These are phyloP conservation scores for Peterozyma xylosa DNA, from an alignment of 805 yeast genomes.

Conservation along the genomic window DNA sequence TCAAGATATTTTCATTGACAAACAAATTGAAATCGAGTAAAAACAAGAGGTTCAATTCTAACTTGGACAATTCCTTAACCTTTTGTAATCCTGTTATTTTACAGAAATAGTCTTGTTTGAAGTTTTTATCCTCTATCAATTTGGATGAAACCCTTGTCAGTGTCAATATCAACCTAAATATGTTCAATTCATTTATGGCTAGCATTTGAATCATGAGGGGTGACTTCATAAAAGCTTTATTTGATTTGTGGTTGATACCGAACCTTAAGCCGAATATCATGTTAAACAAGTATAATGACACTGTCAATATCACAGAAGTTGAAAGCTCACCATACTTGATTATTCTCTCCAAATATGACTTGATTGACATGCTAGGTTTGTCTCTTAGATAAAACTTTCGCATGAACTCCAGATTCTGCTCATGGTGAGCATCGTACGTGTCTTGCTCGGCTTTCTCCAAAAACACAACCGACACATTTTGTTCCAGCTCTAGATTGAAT, in stretches of 20 bases:
- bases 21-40: slow-evolving; percentile 32
- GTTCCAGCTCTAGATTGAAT: not conserved
- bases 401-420: slow-evolving; percentile 12
- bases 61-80: slow-evolving; percentile 26
- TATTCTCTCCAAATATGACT: slow-evolving; percentile 22
- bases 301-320: slow-evolving; percentile 22
- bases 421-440: not conserved
- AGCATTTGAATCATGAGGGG: slow-evolving; percentile 13
- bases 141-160: slow-evolving; percentile 31
- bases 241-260: slow-evolving; percentile 3
- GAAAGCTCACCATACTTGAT: slow-evolving; percentile 21
- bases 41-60: slow-evolving; percentile 33
- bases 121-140: slow-evolving; percentile 36
- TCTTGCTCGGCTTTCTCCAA: not conserved
- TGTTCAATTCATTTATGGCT: slow-evolving; percentile 27
- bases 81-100: slow-evolving; percentile 36
- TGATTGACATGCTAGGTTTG: slow-evolving; percentile 21
- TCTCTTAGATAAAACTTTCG: slow-evolving; percentile 22
- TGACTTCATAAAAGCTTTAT: slow-evolving; percentile 2
- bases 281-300: slow-evolving; percentile 22
- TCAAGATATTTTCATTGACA: slow-evolving; percentile 26
- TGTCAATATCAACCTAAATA: slow-evolving; percentile 30
- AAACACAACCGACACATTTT: not conserved
- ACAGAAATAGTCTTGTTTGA: slow-evolving; percentile 32
- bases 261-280: slow-evolving; percentile 15